These are phyloP conservation scores for Lippia alba DNA, from an alignment of 305 asterid species.

Conservation along the genomic window DNA sequence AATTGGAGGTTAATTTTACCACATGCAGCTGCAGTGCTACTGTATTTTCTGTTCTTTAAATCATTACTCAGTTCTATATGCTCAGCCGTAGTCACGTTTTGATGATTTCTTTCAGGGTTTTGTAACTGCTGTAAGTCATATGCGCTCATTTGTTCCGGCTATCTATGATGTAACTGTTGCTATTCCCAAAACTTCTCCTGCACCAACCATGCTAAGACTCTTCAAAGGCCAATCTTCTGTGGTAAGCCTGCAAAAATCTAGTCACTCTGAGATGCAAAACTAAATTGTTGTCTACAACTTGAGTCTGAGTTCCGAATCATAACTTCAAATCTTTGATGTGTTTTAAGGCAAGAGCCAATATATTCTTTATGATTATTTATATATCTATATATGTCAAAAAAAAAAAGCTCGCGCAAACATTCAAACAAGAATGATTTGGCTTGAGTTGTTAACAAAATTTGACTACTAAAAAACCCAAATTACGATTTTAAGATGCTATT, in stretches of 20 bases:
- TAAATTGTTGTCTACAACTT: too few relatives aligned
- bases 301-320: background rate
- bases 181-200: constrained; percentile 71
- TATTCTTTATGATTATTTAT: too few relatives aligned
- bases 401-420: too few relatives aligned
- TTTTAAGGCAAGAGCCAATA: too few relatives aligned
- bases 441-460: background rate
- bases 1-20: too few relatives aligned
- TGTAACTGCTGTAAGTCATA: constrained; percentile 81
- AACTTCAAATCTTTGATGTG: background rate
- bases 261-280: background rate
- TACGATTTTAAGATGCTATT: background rate
- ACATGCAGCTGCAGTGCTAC: too few relatives aligned
- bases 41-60: too few relatives aligned
- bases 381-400: too few relatives aligned
- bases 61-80: too few relatives aligned
- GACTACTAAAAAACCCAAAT: background rate
- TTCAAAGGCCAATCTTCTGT: constrained; percentile 86
- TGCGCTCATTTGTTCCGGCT: constrained; percentile 93
- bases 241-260: constrained; percentile 56
- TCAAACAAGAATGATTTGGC: too few relatives aligned
- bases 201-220: constrained; percentile 88
- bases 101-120: constrained; percentile 79
- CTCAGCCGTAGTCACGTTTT: constrained; percentile 31
- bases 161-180: constrained; percentile 85